phyloP scores from a whole-genome alignment of 108 stramenopile genomes.

The Cylindrotheca fusiformis region DNA sequence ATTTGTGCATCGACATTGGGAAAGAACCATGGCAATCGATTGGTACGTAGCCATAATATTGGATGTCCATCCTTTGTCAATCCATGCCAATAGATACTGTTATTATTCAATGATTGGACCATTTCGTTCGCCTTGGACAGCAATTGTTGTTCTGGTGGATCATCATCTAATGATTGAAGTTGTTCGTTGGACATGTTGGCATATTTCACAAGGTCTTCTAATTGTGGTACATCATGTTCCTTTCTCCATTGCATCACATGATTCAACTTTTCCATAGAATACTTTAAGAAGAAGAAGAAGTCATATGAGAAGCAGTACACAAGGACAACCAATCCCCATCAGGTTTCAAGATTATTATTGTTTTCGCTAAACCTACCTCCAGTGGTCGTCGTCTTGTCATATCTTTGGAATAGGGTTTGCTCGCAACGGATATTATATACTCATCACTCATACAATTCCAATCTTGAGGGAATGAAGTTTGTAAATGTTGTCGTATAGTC shows the following conservation, averaged over 20 bases:
- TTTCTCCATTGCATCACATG: not conserved
- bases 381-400: constrained; percentile 23
- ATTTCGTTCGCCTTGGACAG: constrained; percentile 50
- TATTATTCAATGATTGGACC: constrained; percentile 41
- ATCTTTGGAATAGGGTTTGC: constrained; percentile 65
- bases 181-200: not conserved
- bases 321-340: not conserved
- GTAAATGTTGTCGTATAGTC: constrained; percentile 5
- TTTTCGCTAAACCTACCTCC: not conserved
- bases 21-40: constrained; percentile 48
- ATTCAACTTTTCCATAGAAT: not conserved
- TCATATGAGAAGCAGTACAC: not conserved
- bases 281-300: not conserved
- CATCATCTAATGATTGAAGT: not conserved
- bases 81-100: constrained; percentile 50
- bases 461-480: constrained; percentile 53
- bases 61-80: constrained; percentile 53
- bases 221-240: not conserved
- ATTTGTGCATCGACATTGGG: constrained; percentile 29
- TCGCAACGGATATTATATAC: constrained; percentile 49
- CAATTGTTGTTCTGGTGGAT: constrained; percentile 4
- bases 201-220: not conserved
- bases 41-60: constrained; percentile 54
- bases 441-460: constrained; percentile 42
- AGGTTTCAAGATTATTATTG: not conserved